Conservation (phyloP, 345 rosid genomes). For the Brassica cretica region DNA sequence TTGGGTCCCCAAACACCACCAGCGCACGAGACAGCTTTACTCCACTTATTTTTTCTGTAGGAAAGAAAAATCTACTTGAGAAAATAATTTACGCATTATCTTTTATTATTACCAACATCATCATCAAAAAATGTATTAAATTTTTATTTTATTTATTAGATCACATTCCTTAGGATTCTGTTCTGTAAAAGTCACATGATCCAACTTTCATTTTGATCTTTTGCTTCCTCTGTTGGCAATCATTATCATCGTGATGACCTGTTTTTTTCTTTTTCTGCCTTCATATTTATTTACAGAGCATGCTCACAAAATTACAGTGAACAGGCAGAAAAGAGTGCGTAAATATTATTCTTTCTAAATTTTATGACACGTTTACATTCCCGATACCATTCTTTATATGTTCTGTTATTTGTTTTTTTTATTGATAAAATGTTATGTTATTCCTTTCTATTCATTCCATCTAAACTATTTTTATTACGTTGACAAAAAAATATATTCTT, state of each 20-base stretch:
- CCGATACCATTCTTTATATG: slow-evolving; percentile 16
- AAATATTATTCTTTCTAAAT: slow-evolving; percentile 12
- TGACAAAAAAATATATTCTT: not conserved
- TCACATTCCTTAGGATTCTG: slow-evolving; percentile 44
- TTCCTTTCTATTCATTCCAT: slow-evolving; percentile 14
- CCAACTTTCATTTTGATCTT: slow-evolving; percentile 39
- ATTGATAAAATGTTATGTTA: not conserved
- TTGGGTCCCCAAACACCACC: slow-evolving; percentile 39
- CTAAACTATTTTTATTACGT: not conserved
- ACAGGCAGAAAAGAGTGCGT: slow-evolving; percentile 11
- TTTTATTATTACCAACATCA: slow-evolving; percentile 35
- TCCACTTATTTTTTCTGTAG: slow-evolving; percentile 30
- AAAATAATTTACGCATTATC: slow-evolving; percentile 28
- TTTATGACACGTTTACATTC: slow-evolving; percentile 30
- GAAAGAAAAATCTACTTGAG: slow-evolving; percentile 1
- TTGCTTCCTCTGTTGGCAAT: slow-evolving; percentile 43
- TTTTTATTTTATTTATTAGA: slow-evolving; percentile 6
- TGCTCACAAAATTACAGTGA: slow-evolving; percentile 23
- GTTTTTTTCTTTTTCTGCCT: not conserved
- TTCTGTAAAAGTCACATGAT: slow-evolving; percentile 47
- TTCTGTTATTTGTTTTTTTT: slow-evolving; percentile 1
- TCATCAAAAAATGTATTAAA: slow-evolving; percentile 23
- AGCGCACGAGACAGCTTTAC: slow-evolving; percentile 43
- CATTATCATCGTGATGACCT: slow-evolving; percentile 35
- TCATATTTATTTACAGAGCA: slow-evolving; percentile 12